Evolutionary conservation across 2,329 filamentous ascomycete genomes (phyloP).

Genomic region (Phaeosphaeria sp.): DNA sequence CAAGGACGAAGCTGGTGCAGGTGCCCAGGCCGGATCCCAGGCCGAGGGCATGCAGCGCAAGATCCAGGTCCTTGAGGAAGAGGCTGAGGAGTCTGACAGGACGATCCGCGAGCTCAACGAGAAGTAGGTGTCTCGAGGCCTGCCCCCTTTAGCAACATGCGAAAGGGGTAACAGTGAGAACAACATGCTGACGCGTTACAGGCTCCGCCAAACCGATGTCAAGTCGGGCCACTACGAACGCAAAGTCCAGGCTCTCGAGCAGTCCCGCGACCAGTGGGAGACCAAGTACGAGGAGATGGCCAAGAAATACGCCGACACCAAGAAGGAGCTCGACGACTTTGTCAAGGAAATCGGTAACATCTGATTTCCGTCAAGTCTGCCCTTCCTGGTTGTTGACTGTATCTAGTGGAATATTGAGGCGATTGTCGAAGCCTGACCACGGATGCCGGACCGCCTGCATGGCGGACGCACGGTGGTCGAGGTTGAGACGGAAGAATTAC

Average conservation of each 20-base stretch:
- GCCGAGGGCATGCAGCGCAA: slow-evolving; percentile 91
- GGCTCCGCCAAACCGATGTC: slow-evolving; percentile 98
- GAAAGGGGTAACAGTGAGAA: not conserved
- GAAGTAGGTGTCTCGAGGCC: slow-evolving; percentile 72
- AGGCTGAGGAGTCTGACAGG: slow-evolving; percentile 96
- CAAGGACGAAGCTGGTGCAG: slow-evolving; percentile 86
- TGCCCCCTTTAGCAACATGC: not conserved
- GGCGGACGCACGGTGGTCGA: slow-evolving; percentile 6
- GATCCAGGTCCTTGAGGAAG: slow-evolving; percentile 95
- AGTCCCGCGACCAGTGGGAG: slow-evolving; percentile 93
- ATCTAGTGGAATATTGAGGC: slow-evolving; percentile 31
- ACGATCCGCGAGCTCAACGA: slow-evolving; percentile 96
- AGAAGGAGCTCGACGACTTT: slow-evolving; percentile 92
- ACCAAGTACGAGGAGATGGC: slow-evolving; percentile 97
- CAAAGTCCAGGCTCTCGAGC: slow-evolving; percentile 96
- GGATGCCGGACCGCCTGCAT: not conserved
- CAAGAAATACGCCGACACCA: slow-evolving; percentile 81
- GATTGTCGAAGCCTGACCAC: slow-evolving; percentile 21
- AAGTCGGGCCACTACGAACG: slow-evolving; percentile 99
- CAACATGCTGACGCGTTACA: slow-evolving; percentile 50
- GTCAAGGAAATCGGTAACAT: slow-evolving; percentile 92
- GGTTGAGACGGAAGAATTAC: slow-evolving; percentile 17
- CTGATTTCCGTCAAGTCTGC: slow-evolving; percentile 57
- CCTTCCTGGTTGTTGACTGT: slow-evolving; percentile 39
- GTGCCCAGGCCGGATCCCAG: slow-evolving; percentile 81